Conservation (phyloP, 345 rosid genomes). For the Turritis glabra region DNA sequence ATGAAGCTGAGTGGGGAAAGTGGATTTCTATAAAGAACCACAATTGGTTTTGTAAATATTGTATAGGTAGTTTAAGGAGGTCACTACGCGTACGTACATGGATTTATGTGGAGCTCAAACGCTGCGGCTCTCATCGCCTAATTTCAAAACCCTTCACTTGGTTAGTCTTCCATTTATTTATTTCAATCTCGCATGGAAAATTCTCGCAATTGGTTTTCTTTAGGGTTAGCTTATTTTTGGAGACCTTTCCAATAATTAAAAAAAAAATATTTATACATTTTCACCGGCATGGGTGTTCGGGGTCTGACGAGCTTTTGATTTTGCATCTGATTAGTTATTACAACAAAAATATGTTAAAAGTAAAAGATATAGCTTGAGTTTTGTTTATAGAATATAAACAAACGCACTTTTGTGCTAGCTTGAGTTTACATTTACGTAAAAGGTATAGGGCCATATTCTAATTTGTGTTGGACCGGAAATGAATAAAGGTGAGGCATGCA, state of each 20-base stretch:
- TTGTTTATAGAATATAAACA: too few relatives aligned
- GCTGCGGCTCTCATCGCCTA: slow-evolving; percentile 21
- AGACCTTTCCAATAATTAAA: too few relatives aligned
- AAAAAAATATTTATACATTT: neutral
- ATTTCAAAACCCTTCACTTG: slow-evolving; percentile 27
- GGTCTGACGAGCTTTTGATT: neutral
- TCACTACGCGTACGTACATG: slow-evolving; percentile 8
- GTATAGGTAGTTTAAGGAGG: neutral
- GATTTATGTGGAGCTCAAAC: slow-evolving; percentile 22
- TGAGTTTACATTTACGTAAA: neutral
- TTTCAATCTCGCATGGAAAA: neutral
- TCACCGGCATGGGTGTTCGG: neutral
- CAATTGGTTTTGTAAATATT: slow-evolving; percentile 4
- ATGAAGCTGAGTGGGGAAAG: neutral
- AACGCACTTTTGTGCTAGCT: neutral
- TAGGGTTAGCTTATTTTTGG: too few relatives aligned
- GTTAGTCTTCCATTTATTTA: slow-evolving; percentile 18
- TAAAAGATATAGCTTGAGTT: neutral
- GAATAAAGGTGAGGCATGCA: slow-evolving; percentile 67
- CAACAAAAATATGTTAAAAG: neutral
- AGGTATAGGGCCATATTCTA: neutral
- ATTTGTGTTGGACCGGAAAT: slow-evolving; percentile 2
- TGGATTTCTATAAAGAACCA: neutral
- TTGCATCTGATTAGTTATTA: neutral
- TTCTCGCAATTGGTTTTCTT: too few relatives aligned